These are phyloP conservation scores for Phytophthora fragariae DNA, from an alignment of 352 stramenopile genomes.

Conservation along the genomic window DNA sequence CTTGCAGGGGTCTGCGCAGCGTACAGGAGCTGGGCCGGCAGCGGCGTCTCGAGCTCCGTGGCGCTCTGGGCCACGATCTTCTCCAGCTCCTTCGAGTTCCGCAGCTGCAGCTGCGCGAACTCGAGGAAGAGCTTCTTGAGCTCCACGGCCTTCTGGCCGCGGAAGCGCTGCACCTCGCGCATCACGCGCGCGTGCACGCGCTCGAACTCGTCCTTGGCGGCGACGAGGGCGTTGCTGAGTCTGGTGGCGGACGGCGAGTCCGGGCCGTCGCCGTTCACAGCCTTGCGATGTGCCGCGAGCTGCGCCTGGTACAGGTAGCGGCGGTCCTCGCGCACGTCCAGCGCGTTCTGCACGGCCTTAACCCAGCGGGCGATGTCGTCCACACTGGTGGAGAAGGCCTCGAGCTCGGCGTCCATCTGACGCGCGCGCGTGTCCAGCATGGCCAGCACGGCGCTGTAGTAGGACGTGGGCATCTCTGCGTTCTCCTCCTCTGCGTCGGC, in stretches of 20 bases:
- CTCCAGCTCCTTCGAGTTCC: no score
- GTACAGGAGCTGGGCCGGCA: constrained; percentile 52
- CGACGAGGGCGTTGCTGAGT: constrained; percentile 61
- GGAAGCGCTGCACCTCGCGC: constrained; percentile 76
- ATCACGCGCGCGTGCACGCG: constrained; percentile 80
- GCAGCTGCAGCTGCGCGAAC: constrained; percentile 64
- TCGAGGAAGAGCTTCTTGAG: constrained; percentile 76
- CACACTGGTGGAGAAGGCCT: constrained; percentile 63
- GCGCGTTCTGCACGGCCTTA: constrained; percentile 68
- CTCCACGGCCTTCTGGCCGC: constrained; percentile 75
- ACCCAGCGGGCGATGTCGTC: constrained; percentile 84
- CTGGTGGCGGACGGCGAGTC: constrained; percentile 39
- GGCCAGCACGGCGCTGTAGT: constrained; percentile 69
- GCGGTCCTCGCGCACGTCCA: constrained; percentile 82
- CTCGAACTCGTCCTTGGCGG: constrained; percentile 81
- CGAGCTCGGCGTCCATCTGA: constrained; percentile 79
- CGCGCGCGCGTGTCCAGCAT: constrained; percentile 79
- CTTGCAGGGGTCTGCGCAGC: constrained; percentile 43
- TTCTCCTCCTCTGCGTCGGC: constrained; percentile 76
- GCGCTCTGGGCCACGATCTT: no score
- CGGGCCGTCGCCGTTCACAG: constrained; percentile 34
- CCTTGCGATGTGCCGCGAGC: constrained; percentile 55
- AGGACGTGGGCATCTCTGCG: constrained; percentile 64
- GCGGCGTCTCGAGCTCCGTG: constrained; percentile 2
- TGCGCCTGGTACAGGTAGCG: constrained; percentile 83